Evolutionary conservation across 108 stramenopile species (phyloP), one percentile per base, ranked within the genome.

Genomic region (Skeletonema potamos): DNA sequence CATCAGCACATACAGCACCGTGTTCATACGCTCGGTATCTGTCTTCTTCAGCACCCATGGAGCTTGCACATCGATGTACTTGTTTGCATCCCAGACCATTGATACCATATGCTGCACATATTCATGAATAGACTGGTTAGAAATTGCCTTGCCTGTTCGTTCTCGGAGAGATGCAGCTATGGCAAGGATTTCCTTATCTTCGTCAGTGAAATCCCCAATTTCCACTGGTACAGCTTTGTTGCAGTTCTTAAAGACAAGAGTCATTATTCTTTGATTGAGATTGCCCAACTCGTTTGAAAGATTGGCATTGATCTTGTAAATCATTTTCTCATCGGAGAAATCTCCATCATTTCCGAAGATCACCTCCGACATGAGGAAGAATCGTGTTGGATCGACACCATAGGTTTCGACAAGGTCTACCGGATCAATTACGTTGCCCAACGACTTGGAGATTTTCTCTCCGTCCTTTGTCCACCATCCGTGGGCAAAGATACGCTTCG

Each of bases 381-480:
- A 96, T 41, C 99, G 89, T 27, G 94, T 89, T 54, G 89, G 87
- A 73, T 98, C 97, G 24, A 97, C 91, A 44, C 97, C 96, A 58
- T 95, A 98, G 57, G 82, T 81, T 20, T 90, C 85, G 11, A 97
- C 83, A 43, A 99, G 66, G 4, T 92, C 90, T 11, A 93, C 76
- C n/a, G 98, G 99, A 64, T 96, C 93, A 65, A 99, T 93, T 15
- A 95, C 96, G 68, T 97, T 97, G 1, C 97, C 97, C 9, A 96
- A 62, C 0, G 92, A 93, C 74, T 98, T 98, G 55, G 90, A 92
- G 44, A 99, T 97, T 73, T 98, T 98, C 80, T 94, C 89, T 17
- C 96, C 96, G 55, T 98, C 95, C 72, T 94, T 96, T 26, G 97
- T 96, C 97, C 97, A 98, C 97, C 97, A 98, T 26, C 97, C 99